These are phyloP conservation scores for Stephanodiscus minutulus DNA, from an alignment of 108 stramenopile genomes.

Conservation along the genomic window DNA sequence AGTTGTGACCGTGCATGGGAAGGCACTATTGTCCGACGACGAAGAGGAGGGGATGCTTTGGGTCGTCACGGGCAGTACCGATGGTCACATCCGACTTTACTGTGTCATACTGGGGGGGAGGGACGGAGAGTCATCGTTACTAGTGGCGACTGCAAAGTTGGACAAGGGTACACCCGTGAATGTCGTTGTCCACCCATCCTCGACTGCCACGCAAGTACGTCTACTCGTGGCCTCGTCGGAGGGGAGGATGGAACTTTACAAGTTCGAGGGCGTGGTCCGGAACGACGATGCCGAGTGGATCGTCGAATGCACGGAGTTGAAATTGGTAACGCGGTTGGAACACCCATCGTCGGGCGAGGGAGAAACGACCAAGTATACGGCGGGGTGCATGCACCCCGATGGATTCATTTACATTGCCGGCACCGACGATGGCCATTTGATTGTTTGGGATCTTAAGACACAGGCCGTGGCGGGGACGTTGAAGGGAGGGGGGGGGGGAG, in stretches of 20 bases:
- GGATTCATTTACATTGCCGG: constrained; percentile 85
- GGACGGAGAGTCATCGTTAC: background rate
- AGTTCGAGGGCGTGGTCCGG: too few relatives aligned
- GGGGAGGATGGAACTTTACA: constrained; percentile 26
- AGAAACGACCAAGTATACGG: constrained; percentile 40
- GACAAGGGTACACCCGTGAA: constrained; percentile 19
- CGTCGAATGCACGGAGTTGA: constrained; percentile 19
- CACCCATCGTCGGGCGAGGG: constrained; percentile 20
- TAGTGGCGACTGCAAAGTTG: constrained; percentile 15
- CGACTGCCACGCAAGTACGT: constrained; percentile 25
- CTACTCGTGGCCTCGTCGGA: constrained; percentile 20
- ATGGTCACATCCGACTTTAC: constrained; percentile 27
- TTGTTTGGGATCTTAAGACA: constrained; percentile 88
- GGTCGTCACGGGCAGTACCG: constrained; percentile 25
- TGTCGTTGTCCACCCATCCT: constrained; percentile 62
- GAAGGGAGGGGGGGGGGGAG: constrained; percentile 36
- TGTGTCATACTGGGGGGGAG: constrained; percentile 14
- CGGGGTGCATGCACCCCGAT: constrained; percentile 88
- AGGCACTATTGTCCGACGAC: constrained; percentile 1
- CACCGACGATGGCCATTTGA: constrained; percentile 53
- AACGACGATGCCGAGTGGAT: too few relatives aligned
- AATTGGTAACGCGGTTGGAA: constrained; percentile 26
- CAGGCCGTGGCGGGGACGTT: constrained; percentile 64
- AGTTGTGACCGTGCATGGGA: constrained; percentile 33
- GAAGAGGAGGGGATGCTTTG: constrained; percentile 25